A percentile compares a stretch with the other conserved stretches of the same genome.
These are phyloP conservation scores for Epichloe gansuensis DNA, from an alignment of 2,329 filamentous ascomycete species.

Conservation along the genomic window DNA sequence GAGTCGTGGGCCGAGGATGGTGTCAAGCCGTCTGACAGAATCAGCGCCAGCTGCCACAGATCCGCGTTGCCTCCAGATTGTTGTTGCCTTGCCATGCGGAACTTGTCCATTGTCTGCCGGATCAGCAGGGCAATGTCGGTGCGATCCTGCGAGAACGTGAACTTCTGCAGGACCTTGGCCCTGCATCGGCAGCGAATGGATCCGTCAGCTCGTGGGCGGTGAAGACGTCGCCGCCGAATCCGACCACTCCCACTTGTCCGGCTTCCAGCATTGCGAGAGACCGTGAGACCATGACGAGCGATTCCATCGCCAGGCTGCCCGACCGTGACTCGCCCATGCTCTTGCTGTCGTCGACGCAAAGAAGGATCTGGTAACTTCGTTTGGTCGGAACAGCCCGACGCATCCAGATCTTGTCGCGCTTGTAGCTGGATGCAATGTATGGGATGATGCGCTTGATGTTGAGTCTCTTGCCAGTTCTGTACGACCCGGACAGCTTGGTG, in stretches of 20 bases:
- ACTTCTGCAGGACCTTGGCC: constrained; percentile 70
- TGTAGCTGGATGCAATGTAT: constrained; percentile 96
- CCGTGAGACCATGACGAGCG: constrained; percentile 80
- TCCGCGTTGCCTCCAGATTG: constrained; percentile 48
- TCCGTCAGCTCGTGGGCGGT: constrained; percentile 77
- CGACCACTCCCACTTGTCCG: constrained; percentile 81
- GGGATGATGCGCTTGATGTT: constrained; percentile 99
- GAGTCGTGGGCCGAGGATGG: constrained; percentile 68
- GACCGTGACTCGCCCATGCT: constrained; percentile 78
- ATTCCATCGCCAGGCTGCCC: constrained; percentile 78
- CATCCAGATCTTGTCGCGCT: constrained; percentile 99
- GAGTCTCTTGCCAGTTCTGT: constrained; percentile 92
- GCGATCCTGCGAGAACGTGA: constrained; percentile 72
- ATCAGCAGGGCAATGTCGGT: constrained; percentile 79
- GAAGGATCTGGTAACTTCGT: constrained; percentile 90
- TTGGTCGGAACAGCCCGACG: constrained; percentile 83
- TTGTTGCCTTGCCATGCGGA: constrained; percentile 60
- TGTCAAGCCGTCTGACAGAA: constrained; percentile 89
- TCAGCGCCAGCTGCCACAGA: constrained; percentile 88
- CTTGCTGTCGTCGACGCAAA: constrained; percentile 91
- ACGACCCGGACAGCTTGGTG: constrained; percentile 91
- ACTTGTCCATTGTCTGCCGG: constrained; percentile 64
- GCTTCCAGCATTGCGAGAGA: constrained; percentile 86
- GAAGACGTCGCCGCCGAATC: constrained; percentile 75
- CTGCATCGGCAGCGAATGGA: constrained; percentile 64